Evolutionary conservation across 371 early-diverging fungal genomes (phyloP).

Genomic region (Apophysomyces trapeziformis): DNA sequence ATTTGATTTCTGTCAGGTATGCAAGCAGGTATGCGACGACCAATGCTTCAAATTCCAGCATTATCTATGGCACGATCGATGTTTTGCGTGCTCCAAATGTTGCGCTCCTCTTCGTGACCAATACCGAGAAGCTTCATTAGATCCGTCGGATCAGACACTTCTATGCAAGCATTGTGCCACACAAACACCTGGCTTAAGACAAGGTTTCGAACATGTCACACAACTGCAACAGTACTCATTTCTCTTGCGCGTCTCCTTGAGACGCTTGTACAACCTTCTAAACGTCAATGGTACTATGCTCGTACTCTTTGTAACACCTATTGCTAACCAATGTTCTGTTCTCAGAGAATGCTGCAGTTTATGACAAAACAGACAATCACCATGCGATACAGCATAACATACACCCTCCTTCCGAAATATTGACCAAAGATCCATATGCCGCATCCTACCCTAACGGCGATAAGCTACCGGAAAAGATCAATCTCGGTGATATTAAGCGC

Average conservation of each 20-base stretch:
- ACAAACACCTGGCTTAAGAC: conserved; percentile 24
- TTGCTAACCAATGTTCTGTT: background rate
- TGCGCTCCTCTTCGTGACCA: conserved; percentile 54
- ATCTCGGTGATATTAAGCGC: conserved; percentile 63
- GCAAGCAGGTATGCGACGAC: conserved; percentile 80
- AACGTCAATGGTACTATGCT: conserved; percentile 58
- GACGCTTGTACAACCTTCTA: conserved; percentile 79
- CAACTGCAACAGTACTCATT: conserved; percentile 92
- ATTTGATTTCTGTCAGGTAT: conserved; percentile 81
- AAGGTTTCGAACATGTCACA: conserved; percentile 78
- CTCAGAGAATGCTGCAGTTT: background rate
- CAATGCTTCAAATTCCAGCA: conserved; percentile 73
- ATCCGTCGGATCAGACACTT: conserved; percentile 36
- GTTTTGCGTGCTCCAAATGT: conserved; percentile 79
- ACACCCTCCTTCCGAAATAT: conserved; percentile 9
- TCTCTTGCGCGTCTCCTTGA: conserved; percentile 81
- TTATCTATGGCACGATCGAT: conserved; percentile 80
- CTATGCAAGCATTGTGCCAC: conserved; percentile 53
- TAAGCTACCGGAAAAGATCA: conserved; percentile 36
- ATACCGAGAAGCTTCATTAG: conserved; percentile 57
- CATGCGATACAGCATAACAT: background rate
- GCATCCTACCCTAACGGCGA: conserved; percentile 12
- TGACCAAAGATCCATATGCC: conserved; percentile 12
- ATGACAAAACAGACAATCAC: background rate
- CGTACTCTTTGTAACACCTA: background rate